Evolutionary conservation across 2,329 filamentous ascomycete species (phyloP).

Genomic region (Rachicladosporium sp.): DNA sequence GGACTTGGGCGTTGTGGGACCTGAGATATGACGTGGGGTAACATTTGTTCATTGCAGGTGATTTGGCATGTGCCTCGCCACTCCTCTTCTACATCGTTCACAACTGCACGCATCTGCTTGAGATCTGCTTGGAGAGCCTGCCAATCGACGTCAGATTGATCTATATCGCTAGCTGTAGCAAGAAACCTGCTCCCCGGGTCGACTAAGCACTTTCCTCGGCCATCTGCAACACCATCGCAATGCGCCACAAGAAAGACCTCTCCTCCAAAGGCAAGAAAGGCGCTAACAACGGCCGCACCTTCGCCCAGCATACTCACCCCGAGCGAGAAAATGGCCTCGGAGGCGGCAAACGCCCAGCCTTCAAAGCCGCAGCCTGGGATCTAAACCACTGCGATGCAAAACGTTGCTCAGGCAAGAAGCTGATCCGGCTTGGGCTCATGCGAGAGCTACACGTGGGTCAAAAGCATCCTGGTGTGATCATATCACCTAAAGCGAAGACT

Average conservation of each 20-base stretch:
- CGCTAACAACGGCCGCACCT: conserved; percentile 15
- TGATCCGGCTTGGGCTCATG: conserved; percentile 89
- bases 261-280: conserved; percentile 61
- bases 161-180: too few species aligned
- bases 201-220: too few species aligned
- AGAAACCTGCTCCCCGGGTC: too few species aligned
- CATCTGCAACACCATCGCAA: conserved; percentile 25
- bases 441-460: conserved; percentile 84
- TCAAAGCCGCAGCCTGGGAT: conserved; percentile 97
- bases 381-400: conserved; percentile 96
- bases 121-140: too few species aligned
- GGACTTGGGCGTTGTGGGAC: too few species aligned
- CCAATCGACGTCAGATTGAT: too few species aligned
- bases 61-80: too few species aligned
- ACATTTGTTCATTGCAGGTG: too few species aligned
- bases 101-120: too few species aligned
- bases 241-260: conserved; percentile 95
- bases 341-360: conserved; percentile 38
- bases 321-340: conserved; percentile 15
- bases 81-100: too few species aligned
- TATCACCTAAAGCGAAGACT: conserved; percentile 86
- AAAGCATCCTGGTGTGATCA: conserved; percentile 81
- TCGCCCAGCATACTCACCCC: conserved; percentile 20
- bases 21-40: too few species aligned
- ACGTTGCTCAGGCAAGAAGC: conserved; percentile 84